Evolutionary conservation across 1,284 basidiomycete genomes (phyloP), one percentile per base, ranked within the genome.

Genomic region (Ganoderma lingzhi): DNA sequence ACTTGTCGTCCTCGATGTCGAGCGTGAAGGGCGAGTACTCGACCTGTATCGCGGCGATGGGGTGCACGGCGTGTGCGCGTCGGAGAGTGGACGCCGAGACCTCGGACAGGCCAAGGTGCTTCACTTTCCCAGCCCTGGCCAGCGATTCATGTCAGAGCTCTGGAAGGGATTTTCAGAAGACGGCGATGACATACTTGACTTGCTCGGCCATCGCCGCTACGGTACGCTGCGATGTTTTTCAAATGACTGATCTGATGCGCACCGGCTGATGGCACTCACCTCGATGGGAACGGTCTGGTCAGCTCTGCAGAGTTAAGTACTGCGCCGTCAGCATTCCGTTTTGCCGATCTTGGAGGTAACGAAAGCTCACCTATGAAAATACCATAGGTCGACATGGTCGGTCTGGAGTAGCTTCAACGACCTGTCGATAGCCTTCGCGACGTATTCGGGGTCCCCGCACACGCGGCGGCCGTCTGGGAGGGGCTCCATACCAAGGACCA

Each of bases 171-270:
- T 64, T 75, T 78, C 58, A 9, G 23, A 56, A 19, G 19, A 44
- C 8, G 19, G 10, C 3, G 3, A 55, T 12, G 48, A 53, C 77
- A 56, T 65, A 86, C 86, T 86, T 87, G 68, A 89, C 87, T 30
- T 86, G 81, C 69, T 89, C 84, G 0, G 84, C 85, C 84, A 90
- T 84, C 2, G 83, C 86, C 0, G 78, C 77, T 1, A 89, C 82
- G 0, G 87, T 86, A 9, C 48, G 48, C 48, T 53, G 48, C 23
- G 48, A 23, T 5, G 6, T 28, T 53, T 53, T 53, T 23, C 48
- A 53, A 53, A 53, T 51, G 48, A 51, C 23, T 51, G 30, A 53
- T 53, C 48, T 53, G 48, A 53, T 53, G 48, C 48, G 12, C 23
- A 28, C 23, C 23, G 2, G 10, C 12, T n/a, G 12, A n/a, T 2